Evolutionary conservation across 148 eudicot species (phyloP), one percentile per base, ranked within the genome.

Genomic region (Dysphania ambrosioides): DNA sequence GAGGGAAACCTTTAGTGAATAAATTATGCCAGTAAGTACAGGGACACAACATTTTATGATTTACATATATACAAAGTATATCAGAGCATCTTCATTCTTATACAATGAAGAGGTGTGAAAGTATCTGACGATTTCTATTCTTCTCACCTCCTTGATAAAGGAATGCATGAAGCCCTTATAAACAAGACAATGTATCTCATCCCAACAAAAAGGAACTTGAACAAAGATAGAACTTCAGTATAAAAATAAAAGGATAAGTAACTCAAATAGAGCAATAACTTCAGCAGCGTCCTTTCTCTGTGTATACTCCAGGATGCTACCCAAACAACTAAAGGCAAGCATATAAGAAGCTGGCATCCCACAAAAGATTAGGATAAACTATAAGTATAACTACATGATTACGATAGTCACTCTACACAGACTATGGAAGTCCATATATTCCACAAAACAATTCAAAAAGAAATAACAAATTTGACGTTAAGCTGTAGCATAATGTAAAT

Each of bases 281-380:
- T 82, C 81, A 74, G 98, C 98, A 70, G 93, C 96, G 80, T 93
- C 98, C 80, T 86, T 80, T 79, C 98, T 90, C 81, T 77, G 82
- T 96, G 93, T 90, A 76, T 82, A 82, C 74, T 93, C 98, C 70
- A 82, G 80, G n/a, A 96, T 90, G 83, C 98, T 93, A 80, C 97
- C 97, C 90, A 71, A 29, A 73, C 63, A 47, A 80, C 79, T 61
- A 79, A 65, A 79, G 82, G 51, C 72, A 70, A 71, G 13, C 55
- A 81, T 53, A 77, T 72, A 73, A 69, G 73, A 69, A 74, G 23
- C 40, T 31, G 15, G 32, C 49, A 35, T 23, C 16, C 16, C 2
- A 47, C 19, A 47, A 13, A 47, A 47, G 53, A 47, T 47, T 47
- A 13, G 16, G 21, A 47, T 18, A 70, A 29, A 18, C 34, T 29